Evolutionary conservation across 2,329 filamentous ascomycete genomes (phyloP), one percentile per base, ranked within the genome.

Genomic region (Penicillium occitanis): DNA sequence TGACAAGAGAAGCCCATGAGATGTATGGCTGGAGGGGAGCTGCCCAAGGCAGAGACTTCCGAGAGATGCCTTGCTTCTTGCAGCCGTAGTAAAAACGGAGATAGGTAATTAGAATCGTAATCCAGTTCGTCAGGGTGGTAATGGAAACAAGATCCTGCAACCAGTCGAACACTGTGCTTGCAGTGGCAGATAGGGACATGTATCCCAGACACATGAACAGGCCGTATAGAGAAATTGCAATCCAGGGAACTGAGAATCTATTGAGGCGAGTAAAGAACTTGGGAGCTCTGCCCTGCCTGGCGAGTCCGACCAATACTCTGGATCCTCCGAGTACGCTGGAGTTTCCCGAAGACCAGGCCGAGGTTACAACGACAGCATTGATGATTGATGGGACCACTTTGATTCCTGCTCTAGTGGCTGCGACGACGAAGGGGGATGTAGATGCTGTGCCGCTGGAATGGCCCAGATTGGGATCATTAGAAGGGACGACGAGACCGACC

Each of bases 311-410:
- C 46, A 92, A 82, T 51, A 90, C 87, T 25, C 90, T 87, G 64
- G 86, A 89, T 67, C 87, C 88, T 42, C 88, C 90, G 79, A 91
- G 91, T 66, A 93, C 85, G 78, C 91, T 91, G 17, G 90, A 90
- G 79, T 91, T 92, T 68, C 90, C 91, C 6, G 91, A 90, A 0
- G 90, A 91, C 70, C 92, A 87, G 8, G 93, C 91, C 2, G 90
- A 91, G 0, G 90, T 91, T 19, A 94, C 82, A 10, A 94, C 86
- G 8, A 92, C 88, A n/a, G 87, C 90, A 76, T 94, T 94, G 82
- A 94, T 88, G 73, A 93, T 88, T 70, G 86, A 81, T 4, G 87
- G 85, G 2, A 92, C 85, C 2, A 86, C 84, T 6, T 80, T 79
- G 65, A 91, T 87, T 40, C 89, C 89, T 37, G 89, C 89, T 25